A percentile compares a stretch with the other conserved stretches of the same genome.
Evolutionary conservation across 2,329 filamentous ascomycete genomes (phyloP).

Genomic region (Remersonia thermophila): DNA sequence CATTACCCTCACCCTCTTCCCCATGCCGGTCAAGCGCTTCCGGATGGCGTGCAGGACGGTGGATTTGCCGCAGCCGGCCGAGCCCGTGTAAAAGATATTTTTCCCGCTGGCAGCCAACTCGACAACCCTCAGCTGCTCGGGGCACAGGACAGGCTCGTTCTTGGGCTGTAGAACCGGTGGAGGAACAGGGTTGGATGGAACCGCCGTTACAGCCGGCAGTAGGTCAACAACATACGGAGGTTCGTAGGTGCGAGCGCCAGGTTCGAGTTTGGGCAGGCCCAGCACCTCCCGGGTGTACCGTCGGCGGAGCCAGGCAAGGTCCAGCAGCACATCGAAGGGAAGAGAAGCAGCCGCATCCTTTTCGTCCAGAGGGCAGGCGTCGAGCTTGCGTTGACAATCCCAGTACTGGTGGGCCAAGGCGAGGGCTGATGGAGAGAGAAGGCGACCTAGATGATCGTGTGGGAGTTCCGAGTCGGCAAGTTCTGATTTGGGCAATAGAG

Average conservation of each 20-base stretch:
- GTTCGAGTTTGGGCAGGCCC: constrained; percentile 1
- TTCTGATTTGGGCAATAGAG: too few relatives aligned
- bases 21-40: constrained; percentile 22
- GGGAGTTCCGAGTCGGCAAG: too few relatives aligned
- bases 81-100: constrained; percentile 55
- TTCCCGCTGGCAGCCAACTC: constrained; percentile 35
- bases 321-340: constrained; percentile 1
- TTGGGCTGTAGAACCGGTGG: neutral
- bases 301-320: neutral
- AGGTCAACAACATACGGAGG: constrained; percentile 7
- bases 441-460: constrained; percentile 3
- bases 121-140: constrained; percentile 37
- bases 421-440: constrained; percentile 4
- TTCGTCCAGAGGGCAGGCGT: constrained; percentile 2
- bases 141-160: constrained; percentile 26
- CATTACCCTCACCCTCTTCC: constrained; percentile 34
- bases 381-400: constrained; percentile 6
- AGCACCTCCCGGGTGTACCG: constrained; percentile 6
- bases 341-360: neutral
- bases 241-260: constrained; percentile 7
- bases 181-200: neutral
- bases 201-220: neutral
- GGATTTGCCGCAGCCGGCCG: constrained; percentile 48
- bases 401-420: constrained; percentile 9
- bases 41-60: constrained; percentile 40